Base-by-base conservation (phyloP, 1,284 basidiomycete genomes). In the Austropuccinia psidii region DNA sequence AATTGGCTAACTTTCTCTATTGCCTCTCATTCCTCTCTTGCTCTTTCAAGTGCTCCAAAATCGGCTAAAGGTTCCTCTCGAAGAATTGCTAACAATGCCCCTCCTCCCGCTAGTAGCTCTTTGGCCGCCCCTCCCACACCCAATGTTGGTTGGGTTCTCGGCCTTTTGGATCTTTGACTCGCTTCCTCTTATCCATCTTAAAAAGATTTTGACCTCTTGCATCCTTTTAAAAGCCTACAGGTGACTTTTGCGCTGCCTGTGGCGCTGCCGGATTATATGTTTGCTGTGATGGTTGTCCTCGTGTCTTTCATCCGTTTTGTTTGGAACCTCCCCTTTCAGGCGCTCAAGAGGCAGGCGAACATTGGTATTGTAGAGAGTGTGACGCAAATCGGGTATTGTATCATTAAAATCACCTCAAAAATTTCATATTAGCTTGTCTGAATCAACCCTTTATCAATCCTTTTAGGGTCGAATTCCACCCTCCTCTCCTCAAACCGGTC, bases 361-460 rank as follows among this genome's bases (percentile, higher is more conserved):
- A 37, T 61, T 61, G 58, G 58, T 41, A 39, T 19, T 61, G 58
- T 41, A 27, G 37, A n/a, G 58, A 61, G 43, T 61, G 58, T 61
- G 33, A 39, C 13, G 31, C 58, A 21, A 61, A 35, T 61, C 31
- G 29, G 58, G 58, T 61, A 50, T 21, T 13, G 29, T 57, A 57
- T 19, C 54, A n/a, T n/a, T n/a, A n/a, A n/a, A n/a, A n/a, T n/a
- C n/a, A n/a, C n/a, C n/a, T n/a, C n/a, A n/a, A n/a, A n/a, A n/a
- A n/a, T n/a, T n/a, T n/a, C n/a, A n/a, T n/a, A n/a, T n/a, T n/a
- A n/a, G n/a, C n/a, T n/a, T n/a, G n/a, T n/a, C n/a, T n/a, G n/a
- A n/a, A n/a, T n/a, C n/a, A 45, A 45, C 41, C 41, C 11, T 45
- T 45, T n/a, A n/a, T n/a, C n/a, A n/a, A n/a, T n/a, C n/a, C n/a